These are phyloP conservation scores for Phoma herbarum DNA, from an alignment of 2,329 filamentous ascomycete species.

Conservation along the genomic window DNA sequence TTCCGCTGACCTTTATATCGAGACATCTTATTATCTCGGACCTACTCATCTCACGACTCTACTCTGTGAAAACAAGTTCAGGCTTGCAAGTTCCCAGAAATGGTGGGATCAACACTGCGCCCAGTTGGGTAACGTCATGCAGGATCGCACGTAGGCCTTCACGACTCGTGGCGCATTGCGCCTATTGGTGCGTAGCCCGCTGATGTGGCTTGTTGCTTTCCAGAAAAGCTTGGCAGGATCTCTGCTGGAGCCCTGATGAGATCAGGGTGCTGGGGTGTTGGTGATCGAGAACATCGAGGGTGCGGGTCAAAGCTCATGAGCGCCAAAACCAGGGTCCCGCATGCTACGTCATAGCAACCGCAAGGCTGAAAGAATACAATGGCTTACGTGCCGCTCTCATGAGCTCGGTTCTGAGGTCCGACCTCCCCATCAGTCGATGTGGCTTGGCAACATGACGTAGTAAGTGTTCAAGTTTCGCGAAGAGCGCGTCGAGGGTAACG, in stretches of 20 bases:
- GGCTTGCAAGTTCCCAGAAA: conserved; percentile 1
- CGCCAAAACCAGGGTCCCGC: conserved; percentile 10
- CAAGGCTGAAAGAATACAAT: conserved; percentile 14
- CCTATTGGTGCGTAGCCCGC: conserved; percentile 15
- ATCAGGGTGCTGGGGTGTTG: conserved; percentile 20
- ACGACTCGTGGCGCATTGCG: conserved; percentile 31
- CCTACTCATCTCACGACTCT: conserved; percentile 7
- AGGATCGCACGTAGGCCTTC: conserved; percentile 26
- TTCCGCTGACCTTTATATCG: conserved; percentile 14
- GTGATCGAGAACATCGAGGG: conserved; percentile 5
- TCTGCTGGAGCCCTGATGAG: conserved; percentile 23
- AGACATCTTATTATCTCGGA: conserved; percentile 11
- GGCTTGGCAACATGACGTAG: conserved; percentile 14
- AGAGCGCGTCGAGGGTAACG: neutral
- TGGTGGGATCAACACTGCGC: conserved; percentile 16
- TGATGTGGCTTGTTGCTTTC: conserved; percentile 25
- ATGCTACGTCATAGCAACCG: conserved; percentile 30
- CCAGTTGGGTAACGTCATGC: conserved; percentile 36
- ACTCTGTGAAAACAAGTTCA: conserved; percentile 35
- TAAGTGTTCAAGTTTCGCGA: neutral
- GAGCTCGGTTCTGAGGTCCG: neutral
- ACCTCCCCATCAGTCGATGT: conserved; percentile 4
- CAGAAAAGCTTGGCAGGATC: conserved; percentile 11
- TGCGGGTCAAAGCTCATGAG: neutral
- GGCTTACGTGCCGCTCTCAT: neutral